Conservation (phyloP, 139 green algal species). For the Pseudopediastrum boryanum region DNA sequence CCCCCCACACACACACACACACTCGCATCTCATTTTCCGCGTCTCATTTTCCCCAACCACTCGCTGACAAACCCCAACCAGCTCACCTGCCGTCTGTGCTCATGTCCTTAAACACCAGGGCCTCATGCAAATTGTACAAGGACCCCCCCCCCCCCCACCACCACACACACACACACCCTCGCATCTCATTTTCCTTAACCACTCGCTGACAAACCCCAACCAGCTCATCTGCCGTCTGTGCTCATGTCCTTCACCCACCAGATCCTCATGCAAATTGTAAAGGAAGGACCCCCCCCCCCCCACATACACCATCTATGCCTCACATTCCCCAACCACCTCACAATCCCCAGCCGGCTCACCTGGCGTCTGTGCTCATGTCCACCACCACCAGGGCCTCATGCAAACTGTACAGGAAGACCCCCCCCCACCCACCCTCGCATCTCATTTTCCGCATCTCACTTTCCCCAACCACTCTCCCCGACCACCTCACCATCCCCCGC, state of each 20-base stretch:
- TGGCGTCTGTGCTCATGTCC: constrained; percentile 14
- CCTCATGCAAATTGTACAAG: constrained; percentile 31
- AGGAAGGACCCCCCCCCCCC: constrained; percentile 31
- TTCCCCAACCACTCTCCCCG: too few relatives aligned
- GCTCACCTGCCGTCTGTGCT: constrained; percentile 14
- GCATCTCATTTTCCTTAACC: too few relatives aligned
- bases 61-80: too few relatives aligned
- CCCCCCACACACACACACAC: constrained; percentile 37
- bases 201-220: too few relatives aligned
- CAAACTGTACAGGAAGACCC: constrained; percentile 26
- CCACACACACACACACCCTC: constrained; percentile 14
- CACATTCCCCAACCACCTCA: too few relatives aligned
- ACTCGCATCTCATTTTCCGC: too few relatives aligned
- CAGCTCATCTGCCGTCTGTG: constrained; percentile 9
- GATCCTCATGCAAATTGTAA: constrained; percentile 26
- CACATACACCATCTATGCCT: too few relatives aligned
- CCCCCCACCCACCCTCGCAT: too few relatives aligned
- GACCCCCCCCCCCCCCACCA: constrained; percentile 20
- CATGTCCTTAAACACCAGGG: constrained; percentile 28
- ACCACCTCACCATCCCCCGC: too few relatives aligned
- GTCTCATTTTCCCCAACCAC: too few relatives aligned
- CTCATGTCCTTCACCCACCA: constrained; percentile 29
- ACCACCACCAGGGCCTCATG: constrained; percentile 33
- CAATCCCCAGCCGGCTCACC: too few relatives aligned
- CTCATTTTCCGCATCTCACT: too few relatives aligned